A percentile compares a stretch with the other conserved stretches of the same genome.
Evolutionary conservation across 148 eudicot genomes (phyloP).

Genomic region (Silene uniflora): DNA sequence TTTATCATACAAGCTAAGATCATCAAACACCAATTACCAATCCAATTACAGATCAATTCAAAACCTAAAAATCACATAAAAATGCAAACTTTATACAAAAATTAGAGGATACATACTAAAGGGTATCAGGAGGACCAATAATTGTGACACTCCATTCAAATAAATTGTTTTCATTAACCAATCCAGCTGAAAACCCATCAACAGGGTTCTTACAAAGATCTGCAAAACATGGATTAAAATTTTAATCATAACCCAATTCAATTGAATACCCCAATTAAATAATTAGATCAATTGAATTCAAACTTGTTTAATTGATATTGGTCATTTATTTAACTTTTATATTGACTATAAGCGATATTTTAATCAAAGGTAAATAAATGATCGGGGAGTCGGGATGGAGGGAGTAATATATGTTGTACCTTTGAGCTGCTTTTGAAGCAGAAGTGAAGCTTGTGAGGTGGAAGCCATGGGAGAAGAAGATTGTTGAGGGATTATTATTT

Average conservation of each 20-base stretch:
- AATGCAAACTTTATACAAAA: neutral
- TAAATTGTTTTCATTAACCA: constrained; percentile 50
- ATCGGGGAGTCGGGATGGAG: neutral
- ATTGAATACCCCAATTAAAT: constrained; percentile 15
- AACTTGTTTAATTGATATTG: too few species aligned
- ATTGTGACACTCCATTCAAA: constrained; percentile 65
- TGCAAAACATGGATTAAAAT: constrained; percentile 20
- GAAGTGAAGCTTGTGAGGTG: constrained; percentile 66
- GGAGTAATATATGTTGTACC: constrained; percentile 28
- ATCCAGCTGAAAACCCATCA: constrained; percentile 67
- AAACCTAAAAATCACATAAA: constrained; percentile 22
- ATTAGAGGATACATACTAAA: constrained; percentile 32
- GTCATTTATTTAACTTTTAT: neutral
- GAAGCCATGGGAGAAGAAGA: constrained; percentile 39
- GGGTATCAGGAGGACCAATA: constrained; percentile 61
- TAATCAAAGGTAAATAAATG: neutral
- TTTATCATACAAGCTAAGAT: neutral
- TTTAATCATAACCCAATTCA: neutral
- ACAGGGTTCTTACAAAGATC: constrained; percentile 61
- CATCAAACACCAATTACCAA: constrained; percentile 6
- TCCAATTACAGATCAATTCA: neutral
- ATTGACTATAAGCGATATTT: neutral
- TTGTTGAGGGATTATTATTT: constrained; percentile 9
- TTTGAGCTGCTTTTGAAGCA: constrained; percentile 74
- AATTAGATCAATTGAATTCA: neutral